Conservation (phyloP, 345 rosid genomes). For the Rubroshorea leprosula region DNA sequence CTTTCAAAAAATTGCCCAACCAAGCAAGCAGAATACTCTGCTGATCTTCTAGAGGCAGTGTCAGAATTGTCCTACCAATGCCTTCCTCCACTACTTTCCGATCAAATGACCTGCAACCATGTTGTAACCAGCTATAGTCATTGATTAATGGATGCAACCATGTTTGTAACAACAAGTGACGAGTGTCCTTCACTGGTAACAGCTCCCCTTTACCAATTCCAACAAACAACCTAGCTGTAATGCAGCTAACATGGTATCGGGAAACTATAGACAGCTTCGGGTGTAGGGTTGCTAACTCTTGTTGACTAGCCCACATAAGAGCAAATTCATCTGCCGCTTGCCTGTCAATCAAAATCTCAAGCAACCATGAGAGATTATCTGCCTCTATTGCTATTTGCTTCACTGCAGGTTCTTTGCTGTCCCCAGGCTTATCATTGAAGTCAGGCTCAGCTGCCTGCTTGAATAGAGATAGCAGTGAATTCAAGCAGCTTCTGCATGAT, state of each 20-base stretch:
- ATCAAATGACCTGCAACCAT: constrained; percentile 83
- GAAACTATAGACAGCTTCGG: constrained; percentile 57
- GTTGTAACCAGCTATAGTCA: constrained; percentile 93
- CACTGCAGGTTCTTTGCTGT: constrained; percentile 40
- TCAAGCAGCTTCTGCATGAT: constrained; percentile 63
- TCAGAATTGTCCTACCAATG: constrained; percentile 83
- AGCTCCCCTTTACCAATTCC: constrained; percentile 94
- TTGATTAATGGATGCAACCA: constrained; percentile 92
- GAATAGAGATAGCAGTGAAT: constrained; percentile 50
- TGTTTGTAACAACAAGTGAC: constrained; percentile 56
- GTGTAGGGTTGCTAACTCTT: constrained; percentile 66
- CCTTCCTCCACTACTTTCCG: constrained; percentile 94
- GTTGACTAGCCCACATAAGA: constrained; percentile 67
- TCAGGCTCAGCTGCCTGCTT: constrained; percentile 53
- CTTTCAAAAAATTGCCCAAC: constrained; percentile 77
- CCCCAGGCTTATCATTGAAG: constrained; percentile 19
- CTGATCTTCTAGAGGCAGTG: constrained; percentile 89
- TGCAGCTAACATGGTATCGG: constrained; percentile 83
- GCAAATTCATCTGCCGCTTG: constrained; percentile 89
- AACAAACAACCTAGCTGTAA: constrained; percentile 69
- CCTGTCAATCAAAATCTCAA: constrained; percentile 71
- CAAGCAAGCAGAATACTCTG: constrained; percentile 74
- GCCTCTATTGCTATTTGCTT: constrained; percentile 77
- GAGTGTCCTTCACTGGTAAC: constrained; percentile 78
- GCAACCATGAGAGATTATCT: constrained; percentile 85